phyloP scores from a whole-genome alignment of 1,284 basidiomycete species.

The Rhodofomes roseus region DNA sequence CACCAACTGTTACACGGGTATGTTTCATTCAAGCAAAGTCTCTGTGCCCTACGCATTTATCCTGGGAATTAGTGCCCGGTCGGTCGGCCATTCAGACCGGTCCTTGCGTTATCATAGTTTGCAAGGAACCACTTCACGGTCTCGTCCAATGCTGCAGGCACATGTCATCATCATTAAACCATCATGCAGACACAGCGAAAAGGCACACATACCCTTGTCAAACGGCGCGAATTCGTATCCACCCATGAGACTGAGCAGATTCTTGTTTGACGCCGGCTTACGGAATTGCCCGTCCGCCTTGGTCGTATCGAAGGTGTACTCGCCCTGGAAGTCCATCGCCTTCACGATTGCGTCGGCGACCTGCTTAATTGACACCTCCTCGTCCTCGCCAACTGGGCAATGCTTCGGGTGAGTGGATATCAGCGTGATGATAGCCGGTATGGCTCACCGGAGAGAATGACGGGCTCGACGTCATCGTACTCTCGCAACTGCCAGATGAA shows the following conservation, averaged over 20 bases:
- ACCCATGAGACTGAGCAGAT: conserved; percentile 65
- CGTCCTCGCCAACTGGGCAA: conserved; percentile 73
- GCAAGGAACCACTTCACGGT: conserved; percentile 21
- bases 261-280: conserved; percentile 89
- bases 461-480: conserved; percentile 84
- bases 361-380: conserved; percentile 86
- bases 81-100: conserved; percentile 5
- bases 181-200: background rate
- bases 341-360: conserved; percentile 84
- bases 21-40: background rate
- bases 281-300: conserved; percentile 85
- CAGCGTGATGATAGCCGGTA: too few species aligned
- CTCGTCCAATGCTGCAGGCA: conserved; percentile 16
- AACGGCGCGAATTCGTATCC: conserved; percentile 87
- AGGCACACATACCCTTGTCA: conserved; percentile 50
- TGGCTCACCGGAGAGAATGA: conserved; percentile 76
- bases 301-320: conserved; percentile 69
- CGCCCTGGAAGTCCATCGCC: conserved; percentile 70
- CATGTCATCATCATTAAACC: background rate
- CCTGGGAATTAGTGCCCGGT: background rate
- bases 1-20: background rate
- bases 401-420: too few species aligned
- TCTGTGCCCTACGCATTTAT: background rate
- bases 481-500: conserved; percentile 90
- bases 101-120: conserved; percentile 21